A percentile compares a stretch with the other conserved stretches of the same genome.
Conservation (phyloP, 306 rosid genomes). For the Acacia crassicarpa region DNA sequence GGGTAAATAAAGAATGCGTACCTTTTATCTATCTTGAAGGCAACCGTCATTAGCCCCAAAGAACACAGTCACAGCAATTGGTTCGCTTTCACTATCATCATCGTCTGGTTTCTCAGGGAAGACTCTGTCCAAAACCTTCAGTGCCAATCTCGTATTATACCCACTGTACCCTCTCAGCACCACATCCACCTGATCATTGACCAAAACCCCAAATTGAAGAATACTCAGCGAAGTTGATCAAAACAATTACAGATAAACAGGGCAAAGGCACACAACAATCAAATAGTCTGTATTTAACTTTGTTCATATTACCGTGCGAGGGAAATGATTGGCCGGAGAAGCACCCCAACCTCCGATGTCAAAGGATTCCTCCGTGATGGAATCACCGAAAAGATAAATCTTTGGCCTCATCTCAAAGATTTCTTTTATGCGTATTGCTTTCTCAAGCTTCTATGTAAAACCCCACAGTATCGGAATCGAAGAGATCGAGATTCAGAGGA, state of each 20-base stretch:
- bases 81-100: slow-evolving; percentile 34
- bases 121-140: slow-evolving; percentile 67
- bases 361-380: slow-evolving; percentile 77
- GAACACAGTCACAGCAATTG: slow-evolving; percentile 68
- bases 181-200: slow-evolving; percentile 58
- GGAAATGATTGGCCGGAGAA: slow-evolving; percentile 71
- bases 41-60: slow-evolving; percentile 93
- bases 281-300: not conserved
- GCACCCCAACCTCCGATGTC: slow-evolving; percentile 84
- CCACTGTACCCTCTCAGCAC: slow-evolving; percentile 85
- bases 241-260: not conserved
- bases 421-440: not conserved
- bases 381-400: slow-evolving; percentile 83
- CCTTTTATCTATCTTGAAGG: slow-evolving; percentile 70
- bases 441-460: not conserved
- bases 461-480: not conserved
- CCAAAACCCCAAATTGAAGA: not conserved
- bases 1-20: no score
- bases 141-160: slow-evolving; percentile 81
- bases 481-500: not conserved
- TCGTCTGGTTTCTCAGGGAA: slow-evolving; percentile 42
- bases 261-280: not conserved
- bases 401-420: slow-evolving; percentile 56
- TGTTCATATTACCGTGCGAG: slow-evolving; percentile 59
- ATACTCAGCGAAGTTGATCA: not conserved